Evolutionary conservation across 257 asterid species (phyloP).

Genomic region (Handroanthus guayacan): DNA sequence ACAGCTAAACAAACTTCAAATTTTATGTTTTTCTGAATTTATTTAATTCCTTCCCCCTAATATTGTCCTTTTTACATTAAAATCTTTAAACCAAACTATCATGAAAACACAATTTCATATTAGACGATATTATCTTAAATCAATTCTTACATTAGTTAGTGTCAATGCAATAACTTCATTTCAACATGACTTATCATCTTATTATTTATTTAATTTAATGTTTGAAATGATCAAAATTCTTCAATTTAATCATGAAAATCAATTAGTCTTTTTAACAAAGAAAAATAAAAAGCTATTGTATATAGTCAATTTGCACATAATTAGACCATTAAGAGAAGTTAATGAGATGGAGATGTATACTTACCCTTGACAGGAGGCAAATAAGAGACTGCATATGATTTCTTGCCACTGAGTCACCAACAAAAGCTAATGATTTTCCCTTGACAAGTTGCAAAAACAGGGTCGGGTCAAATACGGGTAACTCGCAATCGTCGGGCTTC

Average conservation of each 20-base stretch:
- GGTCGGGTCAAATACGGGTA: conserved; percentile 65
- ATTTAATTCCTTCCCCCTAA: too few relatives aligned
- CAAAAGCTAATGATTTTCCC: conserved; percentile 80
- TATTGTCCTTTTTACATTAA: too few relatives aligned
- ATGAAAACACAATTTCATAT: too few relatives aligned
- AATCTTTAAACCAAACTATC: too few relatives aligned
- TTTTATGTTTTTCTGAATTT: too few relatives aligned
- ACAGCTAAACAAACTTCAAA: too few relatives aligned
- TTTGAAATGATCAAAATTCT: too few relatives aligned
- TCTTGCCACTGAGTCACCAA: conserved; percentile 90
- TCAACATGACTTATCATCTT: background rate
- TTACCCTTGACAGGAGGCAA: conserved; percentile 80
- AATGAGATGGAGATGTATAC: background rate
- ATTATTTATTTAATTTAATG: background rate
- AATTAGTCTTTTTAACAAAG: background rate
- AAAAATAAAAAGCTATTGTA: too few relatives aligned
- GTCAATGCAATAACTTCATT: background rate
- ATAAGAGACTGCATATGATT: conserved; percentile 87
- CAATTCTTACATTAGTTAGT: too few relatives aligned
- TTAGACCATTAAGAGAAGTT: background rate
- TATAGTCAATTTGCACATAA: background rate
- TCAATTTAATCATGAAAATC: too few relatives aligned
- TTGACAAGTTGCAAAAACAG: conserved; percentile 60
- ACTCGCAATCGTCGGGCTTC: conserved; percentile 82
- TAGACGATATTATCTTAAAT: too few relatives aligned